Percentiles rank a stretch among this genome's conserved stretches.
Evolutionary conservation across 305 asterid species (phyloP).

Genomic region (Fraxinus dipetala): DNA sequence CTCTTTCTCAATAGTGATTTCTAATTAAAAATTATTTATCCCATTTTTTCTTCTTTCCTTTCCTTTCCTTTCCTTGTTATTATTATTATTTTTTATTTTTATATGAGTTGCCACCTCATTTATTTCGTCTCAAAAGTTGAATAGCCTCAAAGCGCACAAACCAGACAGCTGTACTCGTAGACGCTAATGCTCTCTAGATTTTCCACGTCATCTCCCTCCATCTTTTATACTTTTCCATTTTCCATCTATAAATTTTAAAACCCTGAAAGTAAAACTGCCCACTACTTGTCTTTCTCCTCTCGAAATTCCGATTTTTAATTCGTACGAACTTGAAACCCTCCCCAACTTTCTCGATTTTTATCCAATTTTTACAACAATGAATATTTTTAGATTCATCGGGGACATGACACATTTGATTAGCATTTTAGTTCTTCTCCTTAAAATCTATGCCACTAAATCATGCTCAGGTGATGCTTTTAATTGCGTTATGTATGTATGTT

Average conservation of each 20-base stretch:
- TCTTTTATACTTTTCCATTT: background rate
- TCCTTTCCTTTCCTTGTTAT: background rate
- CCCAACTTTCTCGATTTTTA: no score
- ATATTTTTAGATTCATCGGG: slow-evolving; percentile 83
- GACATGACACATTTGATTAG: slow-evolving; percentile 95
- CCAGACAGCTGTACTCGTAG: slow-evolving; percentile 16
- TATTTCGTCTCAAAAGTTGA: background rate
- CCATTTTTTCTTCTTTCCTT: background rate
- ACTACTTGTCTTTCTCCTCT: background rate
- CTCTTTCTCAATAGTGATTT: no score
- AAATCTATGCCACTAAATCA: slow-evolving; percentile 88
- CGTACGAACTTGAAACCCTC: no score
- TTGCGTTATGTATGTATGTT: background rate
- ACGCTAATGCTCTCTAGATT: slow-evolving; percentile 13
- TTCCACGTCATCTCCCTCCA: slow-evolving; percentile 31
- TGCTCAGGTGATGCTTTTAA: slow-evolving; percentile 62
- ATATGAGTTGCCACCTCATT: background rate
- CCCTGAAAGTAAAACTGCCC: slow-evolving; percentile 3
- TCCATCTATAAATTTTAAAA: background rate
- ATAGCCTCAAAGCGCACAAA: background rate
- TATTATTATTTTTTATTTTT: no score
- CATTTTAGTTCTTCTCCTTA: slow-evolving; percentile 80
- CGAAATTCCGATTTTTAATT: background rate
- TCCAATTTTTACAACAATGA: slow-evolving; percentile 36
- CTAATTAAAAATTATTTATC: background rate